Percentiles rank a stretch among this genome's conserved stretches.
Evolutionary conservation across 495 filamentous ascomycete genomes (phyloP).

Genomic region (Podospora fimiseda): DNA sequence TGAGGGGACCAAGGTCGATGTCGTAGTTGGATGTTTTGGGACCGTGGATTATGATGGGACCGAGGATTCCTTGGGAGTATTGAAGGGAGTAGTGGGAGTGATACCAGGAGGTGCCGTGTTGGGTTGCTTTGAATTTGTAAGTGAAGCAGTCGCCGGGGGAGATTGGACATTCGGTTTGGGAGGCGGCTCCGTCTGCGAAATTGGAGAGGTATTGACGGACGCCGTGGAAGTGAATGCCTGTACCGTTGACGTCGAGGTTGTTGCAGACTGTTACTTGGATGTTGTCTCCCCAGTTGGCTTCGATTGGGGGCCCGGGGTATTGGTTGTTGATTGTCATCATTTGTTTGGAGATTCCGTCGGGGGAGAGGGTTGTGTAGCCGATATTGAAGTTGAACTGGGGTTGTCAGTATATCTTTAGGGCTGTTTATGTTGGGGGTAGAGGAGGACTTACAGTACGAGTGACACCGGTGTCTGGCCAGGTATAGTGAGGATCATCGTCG

Average conservation of each 20-base stretch:
- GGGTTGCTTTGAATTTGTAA: constrained; percentile 21
- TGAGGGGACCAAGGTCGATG: constrained; percentile 23
- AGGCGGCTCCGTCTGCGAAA: constrained; percentile 36
- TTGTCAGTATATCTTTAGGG: constrained; percentile 31
- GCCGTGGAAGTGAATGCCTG: constrained; percentile 52
- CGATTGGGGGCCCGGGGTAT: constrained; percentile 22
- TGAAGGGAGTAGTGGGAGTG: constrained; percentile 56
- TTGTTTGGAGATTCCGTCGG: constrained; percentile 38
- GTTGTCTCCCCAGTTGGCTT: constrained; percentile 52
- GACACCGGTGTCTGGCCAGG: constrained; percentile 13
- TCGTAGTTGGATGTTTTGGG: constrained; percentile 36
- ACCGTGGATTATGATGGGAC: constrained; percentile 40
- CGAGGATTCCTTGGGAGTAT: constrained; percentile 43
- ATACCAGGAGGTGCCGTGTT: constrained; percentile 56
- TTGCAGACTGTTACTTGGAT: constrained; percentile 53
- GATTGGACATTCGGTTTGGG: constrained; percentile 44
- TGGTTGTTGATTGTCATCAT: constrained; percentile 41
- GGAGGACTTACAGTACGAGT: constrained; percentile 9
- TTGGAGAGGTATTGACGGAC: constrained; percentile 29
- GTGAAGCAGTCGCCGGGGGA: constrained; percentile 32
- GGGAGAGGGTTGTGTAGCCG: constrained; percentile 28
- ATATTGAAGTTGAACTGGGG: constrained; percentile 37
- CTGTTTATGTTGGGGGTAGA: constrained; percentile 41
- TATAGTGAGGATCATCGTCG: constrained; percentile 6
- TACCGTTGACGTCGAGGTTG: constrained; percentile 35